A percentile compares a stretch with the other conserved stretches of the same genome.
phyloP scores from a whole-genome alignment of 768 basidiomycete genomes.

The Naganishia randhawae region DNA sequence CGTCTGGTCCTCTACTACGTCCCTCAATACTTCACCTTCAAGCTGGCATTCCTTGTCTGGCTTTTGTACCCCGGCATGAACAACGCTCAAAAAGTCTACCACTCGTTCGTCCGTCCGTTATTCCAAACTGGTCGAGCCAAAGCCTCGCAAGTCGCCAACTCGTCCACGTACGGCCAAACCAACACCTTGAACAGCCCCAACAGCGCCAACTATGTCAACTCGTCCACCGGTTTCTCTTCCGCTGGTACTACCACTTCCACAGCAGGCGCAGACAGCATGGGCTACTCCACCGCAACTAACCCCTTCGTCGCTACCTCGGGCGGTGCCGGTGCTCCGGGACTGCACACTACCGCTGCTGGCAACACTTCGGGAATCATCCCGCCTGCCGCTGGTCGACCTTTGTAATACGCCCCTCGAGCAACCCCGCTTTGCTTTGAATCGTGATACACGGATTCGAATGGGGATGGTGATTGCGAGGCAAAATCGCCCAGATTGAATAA shows the following conservation, averaged over 20 bases:
- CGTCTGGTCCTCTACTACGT: slow-evolving; percentile 78
- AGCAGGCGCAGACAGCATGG: background rate
- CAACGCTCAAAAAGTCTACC: slow-evolving; percentile 80
- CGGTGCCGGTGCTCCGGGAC: background rate
- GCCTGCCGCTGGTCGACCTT: background rate
- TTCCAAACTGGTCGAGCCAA: slow-evolving; percentile 57
- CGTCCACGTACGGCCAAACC: slow-evolving; percentile 18
- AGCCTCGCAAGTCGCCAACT: slow-evolving; percentile 12
- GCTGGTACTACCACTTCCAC: slow-evolving; percentile 36
- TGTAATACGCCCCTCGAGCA: background rate
- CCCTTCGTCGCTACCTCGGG: background rate
- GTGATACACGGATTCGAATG: background rate
- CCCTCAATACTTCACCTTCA: slow-evolving; percentile 92
- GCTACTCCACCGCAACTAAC: slow-evolving; percentile 29
- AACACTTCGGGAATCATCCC: too few relatives aligned
- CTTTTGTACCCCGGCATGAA: slow-evolving; percentile 38
- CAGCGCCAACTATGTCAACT: slow-evolving; percentile 48
- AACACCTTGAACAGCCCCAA: slow-evolving; percentile 7
- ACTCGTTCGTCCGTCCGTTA: slow-evolving; percentile 71
- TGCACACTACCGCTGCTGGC: background rate
- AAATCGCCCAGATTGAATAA: background rate
- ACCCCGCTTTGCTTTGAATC: background rate
- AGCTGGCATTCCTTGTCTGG: slow-evolving; percentile 86
- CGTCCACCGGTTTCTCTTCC: slow-evolving; percentile 39
- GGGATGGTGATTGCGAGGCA: background rate